Evolutionary conservation across 2,329 filamentous ascomycete genomes (phyloP), one percentile per base, ranked within the genome.

Genomic region (Pseudohalonectria lignicola): DNA sequence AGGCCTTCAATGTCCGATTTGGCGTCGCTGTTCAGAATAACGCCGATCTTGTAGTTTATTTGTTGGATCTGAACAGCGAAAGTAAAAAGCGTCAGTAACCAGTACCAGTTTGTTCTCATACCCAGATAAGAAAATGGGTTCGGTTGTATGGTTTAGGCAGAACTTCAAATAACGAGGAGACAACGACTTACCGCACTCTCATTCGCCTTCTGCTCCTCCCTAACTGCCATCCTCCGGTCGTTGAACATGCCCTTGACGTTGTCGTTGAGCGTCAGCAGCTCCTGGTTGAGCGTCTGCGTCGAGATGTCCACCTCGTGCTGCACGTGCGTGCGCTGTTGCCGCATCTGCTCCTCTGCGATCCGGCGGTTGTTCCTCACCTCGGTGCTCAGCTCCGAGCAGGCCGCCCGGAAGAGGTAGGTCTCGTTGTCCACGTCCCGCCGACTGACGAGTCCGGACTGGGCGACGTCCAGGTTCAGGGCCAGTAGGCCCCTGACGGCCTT

Each of bases 281-380:
- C 88, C 59, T 95, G 88, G 25, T 79, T 84, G 41, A 95, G 67
- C 34, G 80, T 75, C 63, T 96, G 92, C 39, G 76, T 79, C 39
- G 95, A 58, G 15, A 94, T 94, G 56, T 98, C 92, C n/a, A 88
- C 79, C 57, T 96, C 92, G 56, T 95, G 88, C 63, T 95, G 87
- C 46, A 98, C 61, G 35, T 88, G 78, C 4, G 82, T 86, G 30
- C 92, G 72, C 54, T 94, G 84, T 46, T 86, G 80, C 26, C 88
- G 76, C 63, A 86, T 82, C 42, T 80, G 74, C 59, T 95, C 88
- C 45, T 87, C 80, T 47, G 85, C 79, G 1, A 77, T 70, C 47
- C 82, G 80, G 18, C 86, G 71, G 39, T 80, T 80, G 44, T 87
- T 86, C 46, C 76, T 79, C 15, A 96, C 78, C 55, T 95, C 92